Percentiles rank a stretch among this genome's conserved stretches.
phyloP scores from a whole-genome alignment of 2,329 filamentous ascomycete species.

The Zasmidium cellare region DNA sequence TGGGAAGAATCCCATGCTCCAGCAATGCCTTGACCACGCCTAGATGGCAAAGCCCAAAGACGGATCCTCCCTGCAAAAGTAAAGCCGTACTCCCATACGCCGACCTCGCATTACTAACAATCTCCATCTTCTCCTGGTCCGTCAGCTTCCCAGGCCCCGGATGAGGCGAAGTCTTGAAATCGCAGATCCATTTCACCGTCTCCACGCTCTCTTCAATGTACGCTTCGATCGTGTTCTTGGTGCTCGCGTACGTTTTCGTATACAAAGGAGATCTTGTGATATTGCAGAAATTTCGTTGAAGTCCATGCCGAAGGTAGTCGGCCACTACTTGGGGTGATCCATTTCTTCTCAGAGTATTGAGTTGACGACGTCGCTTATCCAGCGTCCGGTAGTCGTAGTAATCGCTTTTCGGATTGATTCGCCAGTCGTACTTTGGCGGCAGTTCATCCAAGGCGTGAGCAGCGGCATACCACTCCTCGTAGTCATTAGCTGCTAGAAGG shows the following conservation, averaged over 20 bases:
- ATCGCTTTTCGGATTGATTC: conserved; percentile 21
- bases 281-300: conserved; percentile 82
- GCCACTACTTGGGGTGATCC: conserved; percentile 59
- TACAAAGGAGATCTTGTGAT: conserved; percentile 81
- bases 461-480: conserved; percentile 19
- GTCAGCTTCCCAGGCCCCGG: conserved; percentile 47
- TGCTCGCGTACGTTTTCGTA: conserved; percentile 84
- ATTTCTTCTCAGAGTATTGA: conserved; percentile 14
- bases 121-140: conserved; percentile 78
- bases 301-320: conserved; percentile 75
- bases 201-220: conserved; percentile 83
- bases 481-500: conserved; percentile 16
- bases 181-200: conserved; percentile 74
- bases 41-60: conserved; percentile 90
- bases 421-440: conserved; percentile 19
- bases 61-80: conserved; percentile 80
- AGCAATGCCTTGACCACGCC: conserved; percentile 82
- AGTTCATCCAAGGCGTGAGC: conserved; percentile 20
- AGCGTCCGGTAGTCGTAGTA: conserved; percentile 22
- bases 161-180: conserved; percentile 55
- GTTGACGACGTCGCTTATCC: conserved; percentile 18
- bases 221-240: conserved; percentile 87
- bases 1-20: conserved; percentile 72
- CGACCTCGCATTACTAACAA: conserved; percentile 85
- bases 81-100: conserved; percentile 82